These are phyloP conservation scores for Cyanidium caldarium DNA, from an alignment of 23 red algal genomes.

Conservation along the genomic window DNA sequence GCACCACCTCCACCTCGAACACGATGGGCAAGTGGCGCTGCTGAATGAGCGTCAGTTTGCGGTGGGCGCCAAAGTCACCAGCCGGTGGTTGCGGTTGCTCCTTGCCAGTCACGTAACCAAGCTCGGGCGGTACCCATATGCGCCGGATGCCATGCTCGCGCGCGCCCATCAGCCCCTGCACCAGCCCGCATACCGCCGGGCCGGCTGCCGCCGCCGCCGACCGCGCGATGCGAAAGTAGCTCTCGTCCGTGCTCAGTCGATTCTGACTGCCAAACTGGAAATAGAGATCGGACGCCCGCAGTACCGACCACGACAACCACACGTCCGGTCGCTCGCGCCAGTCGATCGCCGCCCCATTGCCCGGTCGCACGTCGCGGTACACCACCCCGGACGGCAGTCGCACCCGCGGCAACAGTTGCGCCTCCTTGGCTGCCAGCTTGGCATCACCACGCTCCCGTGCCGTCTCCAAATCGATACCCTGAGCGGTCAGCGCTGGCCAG, in stretches of 20 bases:
- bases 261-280: conserved; percentile 3
- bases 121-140: neutral
- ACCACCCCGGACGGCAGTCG: neutral
- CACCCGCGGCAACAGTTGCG: neutral
- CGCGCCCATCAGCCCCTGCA: neutral
- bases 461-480: neutral
- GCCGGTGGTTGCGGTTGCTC: neutral
- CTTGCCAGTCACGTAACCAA: neutral
- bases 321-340: neutral
- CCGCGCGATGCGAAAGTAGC: neutral
- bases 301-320: neutral
- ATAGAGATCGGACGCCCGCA: neutral
- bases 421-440: neutral
- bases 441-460: neutral
- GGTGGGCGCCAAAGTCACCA: conserved; percentile 1
- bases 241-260: neutral
- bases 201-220: neutral
- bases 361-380: neutral
- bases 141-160: neutral
- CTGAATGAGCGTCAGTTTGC: neutral
- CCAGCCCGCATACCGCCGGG: neutral
- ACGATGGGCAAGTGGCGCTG: neutral
- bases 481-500: too few relatives aligned
- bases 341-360: neutral
- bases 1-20: conserved; percentile 1